Evolutionary conservation across 192 early-diverging fungal species (phyloP), one percentile per base, ranked within the genome.

Genomic region (Coemansia sp.): DNA sequence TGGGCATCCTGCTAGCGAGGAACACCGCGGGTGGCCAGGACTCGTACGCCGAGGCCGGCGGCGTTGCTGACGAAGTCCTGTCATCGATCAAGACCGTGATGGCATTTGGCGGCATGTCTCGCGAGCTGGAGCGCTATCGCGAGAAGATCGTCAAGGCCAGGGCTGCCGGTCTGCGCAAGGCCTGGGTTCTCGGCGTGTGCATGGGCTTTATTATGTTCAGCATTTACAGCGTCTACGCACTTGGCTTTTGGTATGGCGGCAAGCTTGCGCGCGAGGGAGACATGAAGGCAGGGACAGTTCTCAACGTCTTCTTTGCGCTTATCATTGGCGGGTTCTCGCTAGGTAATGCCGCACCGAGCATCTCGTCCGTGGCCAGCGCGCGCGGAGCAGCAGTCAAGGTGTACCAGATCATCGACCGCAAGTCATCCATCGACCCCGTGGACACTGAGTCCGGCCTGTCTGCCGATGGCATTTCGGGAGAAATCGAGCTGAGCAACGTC

Each of bases 251-350:
- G 87, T 95, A 94, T 69, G 95, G 94, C 43, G 70, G 87, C 43
- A 74, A 73, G 29, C 83, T 89, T 31, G 87, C 90, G 61, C 64
- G 85, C 40, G 69, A 82, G 24, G 66, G 68, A 20, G 24, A 70
- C 0, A 87, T 91, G 85, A 19, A 32, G 1, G 60, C 80, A 8
- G 85, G 64, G 3, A 66, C 85, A 20, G 90, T 96, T 25, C 73
- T 95, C 24, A 92, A 88, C 62, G 92, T 93, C 42, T 97, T 98
- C 71, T 94, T 96, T 73, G 84, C 92, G 42, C 86, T 98, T 73
- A 85, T 97, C 4, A 91, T 97, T 39, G 96, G 95, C 60, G 81
- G 89, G 12, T 89, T 93, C 41, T 83, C 90, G 4, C 76, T 97
- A 40, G 89, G 88, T 25, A 85, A 88, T 17, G 72, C 90, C 2